Percentiles rank a stretch among this genome's conserved stretches.
These are phyloP conservation scores for Geotrichum aggregatum DNA, from an alignment of 1,139 yeast genomes.

Conservation along the genomic window DNA sequence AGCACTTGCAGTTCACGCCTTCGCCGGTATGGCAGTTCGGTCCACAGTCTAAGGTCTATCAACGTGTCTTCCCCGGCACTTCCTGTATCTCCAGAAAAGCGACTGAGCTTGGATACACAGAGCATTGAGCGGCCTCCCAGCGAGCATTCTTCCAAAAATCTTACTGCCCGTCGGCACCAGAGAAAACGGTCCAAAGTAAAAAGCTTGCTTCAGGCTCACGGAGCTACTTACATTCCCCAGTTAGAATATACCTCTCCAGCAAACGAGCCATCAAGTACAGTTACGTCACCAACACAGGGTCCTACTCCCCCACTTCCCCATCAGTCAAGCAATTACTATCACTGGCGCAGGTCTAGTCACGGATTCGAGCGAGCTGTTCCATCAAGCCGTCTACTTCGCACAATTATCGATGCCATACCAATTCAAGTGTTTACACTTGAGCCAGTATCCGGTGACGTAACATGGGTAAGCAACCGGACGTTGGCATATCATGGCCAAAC, in stretches of 20 bases:
- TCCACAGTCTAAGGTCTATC: conserved; percentile 7
- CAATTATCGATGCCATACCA: conserved; percentile 39
- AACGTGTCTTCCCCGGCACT: neutral
- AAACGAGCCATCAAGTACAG: neutral
- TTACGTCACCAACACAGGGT: neutral
- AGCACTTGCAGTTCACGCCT: conserved; percentile 3
- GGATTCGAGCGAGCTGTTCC: conserved; percentile 24
- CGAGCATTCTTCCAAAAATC: neutral
- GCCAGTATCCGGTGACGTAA: conserved; percentile 34
- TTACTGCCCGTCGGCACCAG: neutral
- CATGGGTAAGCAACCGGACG: conserved; percentile 39
- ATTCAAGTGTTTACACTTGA: conserved; percentile 38
- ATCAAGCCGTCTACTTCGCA: conserved; percentile 32
- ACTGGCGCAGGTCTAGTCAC: conserved; percentile 19
- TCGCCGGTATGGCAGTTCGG: conserved; percentile 8
- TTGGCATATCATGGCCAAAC: conserved; percentile 37
- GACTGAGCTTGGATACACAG: conserved; percentile 7
- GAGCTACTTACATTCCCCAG: conserved; percentile 26
- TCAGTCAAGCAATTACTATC: conserved; percentile 16
- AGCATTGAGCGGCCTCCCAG: neutral
- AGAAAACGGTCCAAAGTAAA: conserved; percentile 8
- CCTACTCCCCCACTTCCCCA: neutral
- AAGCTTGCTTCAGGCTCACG: conserved; percentile 26
- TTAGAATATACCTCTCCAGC: conserved; percentile 20
- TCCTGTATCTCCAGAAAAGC: conserved; percentile 13